Evolutionary conservation across 1,284 basidiomycete species (phyloP).

Genomic region (Moesziomyces parantarcticus): DNA sequence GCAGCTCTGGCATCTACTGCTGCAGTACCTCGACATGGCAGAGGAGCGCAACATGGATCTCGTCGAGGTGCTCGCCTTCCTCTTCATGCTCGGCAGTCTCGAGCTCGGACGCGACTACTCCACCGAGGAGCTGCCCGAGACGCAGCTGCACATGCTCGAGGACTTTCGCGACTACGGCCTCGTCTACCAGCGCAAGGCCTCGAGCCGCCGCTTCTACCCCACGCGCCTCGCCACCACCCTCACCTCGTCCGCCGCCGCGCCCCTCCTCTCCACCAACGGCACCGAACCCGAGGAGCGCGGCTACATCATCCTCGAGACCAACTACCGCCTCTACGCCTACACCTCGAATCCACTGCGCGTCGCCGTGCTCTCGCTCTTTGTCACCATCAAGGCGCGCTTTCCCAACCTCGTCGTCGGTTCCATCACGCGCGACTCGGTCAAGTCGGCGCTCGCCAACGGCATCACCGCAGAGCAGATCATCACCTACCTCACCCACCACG

Average conservation of each 20-base stretch:
- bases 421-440: conserved; percentile 93
- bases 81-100: conserved; percentile 73
- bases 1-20: conserved; percentile 94
- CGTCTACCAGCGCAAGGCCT: conserved; percentile 76
- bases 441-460: conserved; percentile 90
- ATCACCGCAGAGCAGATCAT: conserved; percentile 98
- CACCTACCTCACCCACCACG: conserved; percentile 90
- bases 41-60: conserved; percentile 75
- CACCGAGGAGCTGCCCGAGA: conserved; percentile 80
- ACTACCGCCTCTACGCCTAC: conserved; percentile 98
- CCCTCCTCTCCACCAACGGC: conserved; percentile 47
- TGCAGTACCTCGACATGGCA: conserved; percentile 76
- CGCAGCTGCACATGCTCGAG: conserved; percentile 85
- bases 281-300: conserved; percentile 71
- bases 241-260: conserved; percentile 75
- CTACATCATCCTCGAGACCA: conserved; percentile 97
- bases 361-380: conserved; percentile 93
- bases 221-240: conserved; percentile 95
- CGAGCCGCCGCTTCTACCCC: conserved; percentile 78
- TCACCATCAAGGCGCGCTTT: conserved; percentile 90
- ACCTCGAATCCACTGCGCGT: conserved; percentile 97
- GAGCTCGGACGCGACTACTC: conserved; percentile 74
- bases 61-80: conserved; percentile 90
- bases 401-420: conserved; percentile 95
- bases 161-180: conserved; percentile 95